Percentiles rank a stretch among this genome's conserved stretches.
phyloP scores from a whole-genome alignment of 805 yeast species.

The Pichia nakasei region DNA sequence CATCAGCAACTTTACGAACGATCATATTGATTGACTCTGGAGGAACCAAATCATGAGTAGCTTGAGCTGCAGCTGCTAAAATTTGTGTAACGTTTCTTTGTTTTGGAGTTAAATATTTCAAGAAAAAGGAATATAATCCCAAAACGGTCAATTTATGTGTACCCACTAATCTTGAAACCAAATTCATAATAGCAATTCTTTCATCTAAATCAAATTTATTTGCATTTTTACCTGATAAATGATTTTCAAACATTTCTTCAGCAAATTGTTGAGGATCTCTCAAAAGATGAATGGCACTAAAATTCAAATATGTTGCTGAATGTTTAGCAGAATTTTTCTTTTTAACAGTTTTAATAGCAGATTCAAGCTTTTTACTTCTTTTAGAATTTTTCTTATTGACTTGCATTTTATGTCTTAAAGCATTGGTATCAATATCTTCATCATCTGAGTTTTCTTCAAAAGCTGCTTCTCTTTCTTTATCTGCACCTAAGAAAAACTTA shows the following conservation, averaged over 20 bases:
- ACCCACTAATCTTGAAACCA: constrained; percentile 84
- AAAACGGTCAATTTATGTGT: constrained; percentile 86
- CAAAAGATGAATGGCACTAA: constrained; percentile 87
- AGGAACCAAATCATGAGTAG: constrained; percentile 93
- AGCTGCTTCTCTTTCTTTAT: constrained; percentile 82
- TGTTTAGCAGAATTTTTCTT: constrained; percentile 52
- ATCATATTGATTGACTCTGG: constrained; percentile 81
- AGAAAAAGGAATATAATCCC: constrained; percentile 81
- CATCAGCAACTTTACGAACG: constrained; percentile 90
- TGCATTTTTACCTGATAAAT: constrained; percentile 59
- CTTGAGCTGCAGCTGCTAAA: constrained; percentile 95
- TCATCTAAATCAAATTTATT: constrained; percentile 79
- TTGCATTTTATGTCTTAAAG: constrained; percentile 71
- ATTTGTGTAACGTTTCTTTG: constrained; percentile 91
- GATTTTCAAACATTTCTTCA: constrained; percentile 66
- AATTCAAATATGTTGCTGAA: constrained; percentile 67
- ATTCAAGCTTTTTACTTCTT: constrained; percentile 71
- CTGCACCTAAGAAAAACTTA: constrained; percentile 88
- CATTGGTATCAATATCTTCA: constrained; percentile 59
- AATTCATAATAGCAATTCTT: constrained; percentile 78
- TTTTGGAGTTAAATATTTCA: constrained; percentile 88
- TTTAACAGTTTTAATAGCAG: constrained; percentile 60
- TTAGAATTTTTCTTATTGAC: constrained; percentile 77
- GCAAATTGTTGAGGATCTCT: constrained; percentile 99
- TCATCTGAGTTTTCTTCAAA: constrained; percentile 61